Base-by-base conservation (phyloP, 192 early-diverging fungal species). In the Linnemannia exigua region DNA sequence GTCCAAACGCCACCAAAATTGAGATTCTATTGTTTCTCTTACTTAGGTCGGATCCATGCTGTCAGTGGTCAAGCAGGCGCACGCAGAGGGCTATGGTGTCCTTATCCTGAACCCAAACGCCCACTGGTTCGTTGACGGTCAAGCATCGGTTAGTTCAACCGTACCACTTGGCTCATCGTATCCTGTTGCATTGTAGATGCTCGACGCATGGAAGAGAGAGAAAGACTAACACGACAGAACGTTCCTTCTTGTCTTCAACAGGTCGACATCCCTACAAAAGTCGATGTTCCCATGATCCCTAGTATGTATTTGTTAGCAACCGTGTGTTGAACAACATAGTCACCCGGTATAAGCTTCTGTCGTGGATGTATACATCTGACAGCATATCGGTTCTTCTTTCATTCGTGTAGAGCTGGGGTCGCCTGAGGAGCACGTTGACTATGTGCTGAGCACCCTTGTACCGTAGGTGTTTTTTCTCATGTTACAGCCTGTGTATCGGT, bases 351-450 rank as follows among this genome's bases (percentile, higher is more conserved):
- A 15, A 0, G 28, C 22, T 38, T 5, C 16, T 41, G 12, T 36
- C 7, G 20, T 1, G 2, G 16, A 20, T 22, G 1, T 35, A 7
- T n/a, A 5, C 1, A 22, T 4, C 7, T 28, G 20, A 28, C 38
- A 12, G 17, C 20, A 8, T n/a, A 31, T 75, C 20, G n/a, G n/a
- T n/a, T n/a, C n/a, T n/a, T 44, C 25, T 17, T 67, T 35, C 7
- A 28, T 19, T 28, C 1, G 25, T 46, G 44, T 67, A 85, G 83
- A 72, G 31, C 36, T 79, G 36, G 44, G 31, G n/a, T 75, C 66
- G 20, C 83, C 83, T 1, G 83, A 85, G 48, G 52, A 76, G 28
- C 83, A 85, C 48, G 83, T 85, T 22, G 66, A 54, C 15, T 85
- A 79, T 31, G 77, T 76, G 3, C 58, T 85, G 3, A 33, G 54